Evolutionary conservation across 805 yeast species (phyloP).

Genomic region (Scheffersomyces spartinae): DNA sequence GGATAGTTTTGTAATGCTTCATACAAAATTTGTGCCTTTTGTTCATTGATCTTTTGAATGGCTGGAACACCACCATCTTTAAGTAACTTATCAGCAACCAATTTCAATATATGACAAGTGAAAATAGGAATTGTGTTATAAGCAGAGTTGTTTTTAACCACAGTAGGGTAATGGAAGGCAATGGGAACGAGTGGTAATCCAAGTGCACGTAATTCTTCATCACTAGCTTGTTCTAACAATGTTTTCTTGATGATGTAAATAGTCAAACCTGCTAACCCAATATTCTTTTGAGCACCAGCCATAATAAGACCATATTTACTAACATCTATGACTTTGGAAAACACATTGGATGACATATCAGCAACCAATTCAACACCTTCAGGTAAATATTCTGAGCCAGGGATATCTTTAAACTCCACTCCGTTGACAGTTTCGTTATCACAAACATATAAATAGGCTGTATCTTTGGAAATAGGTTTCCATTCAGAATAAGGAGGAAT

Average conservation of each 20-base stretch:
- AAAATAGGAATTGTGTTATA: constrained; percentile 95
- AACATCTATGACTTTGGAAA: constrained; percentile 73
- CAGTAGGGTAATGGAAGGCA: constrained; percentile 79
- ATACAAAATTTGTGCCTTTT: constrained; percentile 59
- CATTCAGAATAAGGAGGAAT: constrained; percentile 60
- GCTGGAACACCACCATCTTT: constrained; percentile 59
- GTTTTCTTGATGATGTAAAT: constrained; percentile 81
- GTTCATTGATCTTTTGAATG: constrained; percentile 45
- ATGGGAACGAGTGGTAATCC: constrained; percentile 79
- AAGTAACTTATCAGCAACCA: constrained; percentile 58
- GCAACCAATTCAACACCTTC: constrained; percentile 72
- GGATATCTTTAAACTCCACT: constrained; percentile 55
- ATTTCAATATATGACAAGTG: constrained; percentile 74
- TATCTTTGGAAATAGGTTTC: constrained; percentile 46
- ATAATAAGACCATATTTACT: constrained; percentile 77
- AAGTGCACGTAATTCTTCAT: constrained; percentile 44
- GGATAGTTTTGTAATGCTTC: constrained; percentile 54
- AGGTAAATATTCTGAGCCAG: constrained; percentile 47
- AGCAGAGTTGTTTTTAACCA: constrained; percentile 80
- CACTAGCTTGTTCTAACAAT: constrained; percentile 56
- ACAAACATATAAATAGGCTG: constrained; percentile 82
- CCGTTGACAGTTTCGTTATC: constrained; percentile 98
- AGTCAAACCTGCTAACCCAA: constrained; percentile 93
- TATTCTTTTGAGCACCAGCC: constrained; percentile 98
- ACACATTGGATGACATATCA: constrained; percentile 88